Base-by-base conservation (phyloP, 2,329 filamentous ascomycete species). In the Cadophora gregata region DNA sequence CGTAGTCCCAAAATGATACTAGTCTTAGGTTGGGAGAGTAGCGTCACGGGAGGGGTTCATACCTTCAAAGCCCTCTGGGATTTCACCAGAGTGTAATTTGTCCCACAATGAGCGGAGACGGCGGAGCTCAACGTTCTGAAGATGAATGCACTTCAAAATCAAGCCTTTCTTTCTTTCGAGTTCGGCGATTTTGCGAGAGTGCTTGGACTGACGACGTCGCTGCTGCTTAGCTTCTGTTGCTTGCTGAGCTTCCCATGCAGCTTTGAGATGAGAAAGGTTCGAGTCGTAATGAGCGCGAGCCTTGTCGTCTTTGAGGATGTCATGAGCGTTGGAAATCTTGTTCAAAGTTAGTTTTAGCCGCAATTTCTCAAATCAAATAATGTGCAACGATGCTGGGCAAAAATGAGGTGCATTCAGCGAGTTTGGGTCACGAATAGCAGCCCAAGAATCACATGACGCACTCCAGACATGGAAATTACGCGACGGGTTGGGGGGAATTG, bases 41-140 rank as follows among this genome's bases (percentile, higher is more conserved):
- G 21, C 38, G n/a, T 50, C 16, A 25, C 21, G 24, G 5, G 25
- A 4, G 25, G 42, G 12, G 14, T 27, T 31, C 59, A 24, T 62
- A 51, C 59, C 59, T 63, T 63, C 60, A 42, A 55, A 63, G 25
- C 60, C 60, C 21, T 63, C 31, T 25, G 60, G 60, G 24, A 63
- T 55, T 6, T 38, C 31, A 24, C 60, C 60, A 16, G 60, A 36
- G 21, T 55, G 48, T 10, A 53, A 24, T 19, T 16, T 45, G 25
- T 27, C 36, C 60, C 50, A 55, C 48, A 31, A 38, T 27, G 38
- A 38, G 12, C 38, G 24, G 31, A 63, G 48, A 38, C 50, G 47
- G 3, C 14, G 60, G 50, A 55, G 14, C 56, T 63, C 51, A 27
- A 55, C 51, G 9, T 51, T 24, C 14, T 55, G 38, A 14, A 16